These are phyloP conservation scores for Patellifolia procumbens DNA, from an alignment of 179 eudicot species.

Conservation along the genomic window DNA sequence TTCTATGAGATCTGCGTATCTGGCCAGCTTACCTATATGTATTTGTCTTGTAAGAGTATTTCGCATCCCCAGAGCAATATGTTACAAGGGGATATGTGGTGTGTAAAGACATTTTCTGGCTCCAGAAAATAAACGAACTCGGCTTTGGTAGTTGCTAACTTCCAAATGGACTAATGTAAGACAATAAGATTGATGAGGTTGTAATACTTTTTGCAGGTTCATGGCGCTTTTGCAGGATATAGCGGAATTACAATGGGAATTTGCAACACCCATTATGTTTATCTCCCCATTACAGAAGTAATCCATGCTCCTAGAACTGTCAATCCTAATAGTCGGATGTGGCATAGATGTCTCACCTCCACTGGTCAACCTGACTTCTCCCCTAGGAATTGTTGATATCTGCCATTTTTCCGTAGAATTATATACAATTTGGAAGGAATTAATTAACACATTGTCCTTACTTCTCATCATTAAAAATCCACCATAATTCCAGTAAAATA, in stretches of 20 bases:
- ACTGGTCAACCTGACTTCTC: constrained; percentile 61
- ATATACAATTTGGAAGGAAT: background rate
- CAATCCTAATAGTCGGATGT: constrained; percentile 52
- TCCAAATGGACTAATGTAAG: background rate
- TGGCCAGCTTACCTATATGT: background rate
- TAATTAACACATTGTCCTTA: background rate
- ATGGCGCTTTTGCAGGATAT: constrained; percentile 58
- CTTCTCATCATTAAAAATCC: no score
- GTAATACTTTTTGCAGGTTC: constrained; percentile 37
- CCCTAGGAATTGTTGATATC: constrained; percentile 26
- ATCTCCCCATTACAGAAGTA: constrained; percentile 53
- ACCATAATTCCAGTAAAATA: no score
- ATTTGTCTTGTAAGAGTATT: background rate
- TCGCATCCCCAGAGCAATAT: no score
- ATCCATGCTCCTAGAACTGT: constrained; percentile 43
- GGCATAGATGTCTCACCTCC: constrained; percentile 59
- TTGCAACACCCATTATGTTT: constrained; percentile 49
- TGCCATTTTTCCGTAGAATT: background rate
- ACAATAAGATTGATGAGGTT: background rate
- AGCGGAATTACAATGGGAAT: constrained; percentile 59
- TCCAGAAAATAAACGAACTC: background rate
- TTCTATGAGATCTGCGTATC: background rate
- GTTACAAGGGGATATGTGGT: background rate
- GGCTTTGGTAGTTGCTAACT: background rate
- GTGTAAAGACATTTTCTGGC: background rate